Conservation (phyloP, 495 filamentous ascomycete genomes). For the Xylaria scruposa region DNA sequence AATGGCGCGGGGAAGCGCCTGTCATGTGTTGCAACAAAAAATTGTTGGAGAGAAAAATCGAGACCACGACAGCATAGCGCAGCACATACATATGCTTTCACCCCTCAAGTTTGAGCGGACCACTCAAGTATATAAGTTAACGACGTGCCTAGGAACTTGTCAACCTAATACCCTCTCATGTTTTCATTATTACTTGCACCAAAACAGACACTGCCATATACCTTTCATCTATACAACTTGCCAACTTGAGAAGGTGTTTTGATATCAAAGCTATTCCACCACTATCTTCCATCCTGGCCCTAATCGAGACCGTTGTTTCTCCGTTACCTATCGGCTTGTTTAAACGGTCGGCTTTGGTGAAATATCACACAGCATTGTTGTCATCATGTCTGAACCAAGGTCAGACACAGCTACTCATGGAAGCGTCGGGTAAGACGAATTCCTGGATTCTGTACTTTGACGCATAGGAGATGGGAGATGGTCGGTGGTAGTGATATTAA, state of each 20-base stretch:
- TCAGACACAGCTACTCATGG: slow-evolving; percentile 9
- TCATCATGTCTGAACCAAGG: slow-evolving; percentile 9
- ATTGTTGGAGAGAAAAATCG: slow-evolving; percentile 1
- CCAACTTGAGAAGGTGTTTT: background rate
- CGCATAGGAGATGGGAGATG: background rate
- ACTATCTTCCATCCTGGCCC: background rate
- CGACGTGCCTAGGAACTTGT: background rate
- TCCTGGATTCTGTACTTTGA: background rate
- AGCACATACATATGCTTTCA: background rate
- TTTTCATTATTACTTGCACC: background rate
- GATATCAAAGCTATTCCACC: background rate
- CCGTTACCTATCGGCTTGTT: background rate
- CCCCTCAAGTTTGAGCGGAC: background rate
- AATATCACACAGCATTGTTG: background rate
- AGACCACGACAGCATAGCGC: slow-evolving; percentile 1
- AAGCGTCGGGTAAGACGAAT: slow-evolving; percentile 2
- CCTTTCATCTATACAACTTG: background rate
- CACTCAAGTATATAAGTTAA: slow-evolving; percentile 1
- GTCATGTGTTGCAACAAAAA: background rate
- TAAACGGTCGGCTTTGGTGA: background rate
- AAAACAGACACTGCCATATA: background rate
- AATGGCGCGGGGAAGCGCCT: slow-evolving; percentile 10
- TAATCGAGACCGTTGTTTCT: background rate
- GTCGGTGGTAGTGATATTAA: background rate
- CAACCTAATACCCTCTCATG: background rate